phyloP scores from a whole-genome alignment of 139 green algal species.

The Chlorella vulgaris region DNA sequence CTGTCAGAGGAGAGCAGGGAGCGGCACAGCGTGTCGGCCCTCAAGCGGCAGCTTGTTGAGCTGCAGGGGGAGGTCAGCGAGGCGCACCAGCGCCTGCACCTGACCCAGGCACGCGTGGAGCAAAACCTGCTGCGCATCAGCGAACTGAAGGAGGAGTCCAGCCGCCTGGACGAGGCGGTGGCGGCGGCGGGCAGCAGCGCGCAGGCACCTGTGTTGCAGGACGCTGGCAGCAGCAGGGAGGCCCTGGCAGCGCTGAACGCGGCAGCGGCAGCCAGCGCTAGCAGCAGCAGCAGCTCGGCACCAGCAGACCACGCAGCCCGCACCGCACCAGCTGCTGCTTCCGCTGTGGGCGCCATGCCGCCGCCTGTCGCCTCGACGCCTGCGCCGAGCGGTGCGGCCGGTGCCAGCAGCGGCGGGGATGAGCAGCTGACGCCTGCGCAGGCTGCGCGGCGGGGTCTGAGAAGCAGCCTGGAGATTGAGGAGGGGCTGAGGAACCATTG shows the following conservation, averaged over 20 bases:
- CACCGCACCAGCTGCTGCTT: background rate
- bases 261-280: no score
- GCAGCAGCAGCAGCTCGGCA: no score
- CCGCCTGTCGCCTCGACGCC: background rate
- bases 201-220: background rate
- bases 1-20: slow-evolving; percentile 72
- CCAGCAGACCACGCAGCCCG: background rate
- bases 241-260: background rate
- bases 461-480: slow-evolving; percentile 44
- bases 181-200: background rate
- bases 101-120: slow-evolving; percentile 61
- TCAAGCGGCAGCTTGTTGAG: slow-evolving; percentile 61
- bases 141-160: slow-evolving; percentile 76
- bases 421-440: background rate
- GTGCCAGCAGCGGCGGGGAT: no score
- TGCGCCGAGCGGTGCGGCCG: background rate
- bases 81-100: slow-evolving; percentile 55
- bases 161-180: slow-evolving; percentile 7
- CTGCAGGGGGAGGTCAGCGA: slow-evolving; percentile 69
- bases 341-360: background rate
- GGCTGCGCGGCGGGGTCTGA: background rate
- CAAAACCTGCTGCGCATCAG: slow-evolving; percentile 75
- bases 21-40: slow-evolving; percentile 28
- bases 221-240: background rate
- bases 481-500: slow-evolving; percentile 48